A percentile compares a stretch with the other conserved stretches of the same genome.
Evolutionary conservation across 768 basidiomycete species (phyloP).

Genomic region (Sarcodon sp.): DNA sequence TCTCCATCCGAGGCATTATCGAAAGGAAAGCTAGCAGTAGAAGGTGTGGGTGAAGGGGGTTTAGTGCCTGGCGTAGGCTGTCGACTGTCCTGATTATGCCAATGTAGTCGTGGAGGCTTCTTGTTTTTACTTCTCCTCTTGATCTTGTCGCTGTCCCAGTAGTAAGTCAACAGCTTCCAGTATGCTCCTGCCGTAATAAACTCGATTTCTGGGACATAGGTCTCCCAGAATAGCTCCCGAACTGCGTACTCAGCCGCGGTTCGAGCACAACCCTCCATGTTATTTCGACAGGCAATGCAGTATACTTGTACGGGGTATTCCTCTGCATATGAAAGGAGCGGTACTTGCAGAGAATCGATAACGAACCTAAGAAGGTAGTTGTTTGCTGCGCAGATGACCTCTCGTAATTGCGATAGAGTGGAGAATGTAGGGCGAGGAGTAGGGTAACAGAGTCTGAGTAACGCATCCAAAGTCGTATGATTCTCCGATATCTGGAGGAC

Average conservation of each 20-base stretch:
- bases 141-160: not conserved
- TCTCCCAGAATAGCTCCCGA: not conserved
- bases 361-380: constrained; percentile 8
- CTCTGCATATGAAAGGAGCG: not conserved
- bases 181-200: not conserved
- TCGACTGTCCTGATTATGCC: not conserved
- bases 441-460: constrained; percentile 13
- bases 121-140: not conserved
- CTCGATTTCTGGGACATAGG: not conserved
- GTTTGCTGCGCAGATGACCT: constrained; percentile 7
- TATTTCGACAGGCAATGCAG: constrained; percentile 1
- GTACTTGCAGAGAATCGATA: not conserved
- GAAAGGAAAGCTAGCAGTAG: not conserved
- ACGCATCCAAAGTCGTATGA: constrained; percentile 4
- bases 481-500: constrained; percentile 9
- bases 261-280: not conserved
- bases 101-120: not conserved
- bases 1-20: not conserved
- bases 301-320: not conserved
- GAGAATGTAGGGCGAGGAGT: not conserved
- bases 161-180: not conserved
- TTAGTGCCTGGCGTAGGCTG: not conserved
- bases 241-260: not conserved
- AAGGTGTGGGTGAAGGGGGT: not conserved
- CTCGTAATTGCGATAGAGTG: not conserved